Conservation (phyloP, 257 asterid species). For the Thymus quinquecostatus region DNA sequence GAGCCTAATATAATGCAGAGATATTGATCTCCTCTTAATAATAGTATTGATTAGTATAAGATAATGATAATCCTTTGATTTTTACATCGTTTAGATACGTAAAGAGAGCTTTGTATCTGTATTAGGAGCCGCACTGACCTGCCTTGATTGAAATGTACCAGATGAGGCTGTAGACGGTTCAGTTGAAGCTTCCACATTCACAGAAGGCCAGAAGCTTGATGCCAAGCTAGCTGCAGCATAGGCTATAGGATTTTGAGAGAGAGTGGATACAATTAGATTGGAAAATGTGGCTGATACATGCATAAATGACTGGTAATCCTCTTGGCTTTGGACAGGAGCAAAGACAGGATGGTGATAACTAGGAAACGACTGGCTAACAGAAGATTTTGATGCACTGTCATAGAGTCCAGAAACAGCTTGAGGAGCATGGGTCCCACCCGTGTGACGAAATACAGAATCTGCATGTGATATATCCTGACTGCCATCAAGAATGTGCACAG, state of each 20-base stretch:
- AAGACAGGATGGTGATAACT: conserved; percentile 60
- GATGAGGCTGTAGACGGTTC: conserved; percentile 40
- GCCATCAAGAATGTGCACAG: conserved; percentile 91
- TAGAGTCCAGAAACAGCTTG: conserved; percentile 53
- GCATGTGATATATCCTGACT: conserved; percentile 43
- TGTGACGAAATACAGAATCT: conserved; percentile 49
- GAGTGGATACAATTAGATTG: conserved; percentile 72
- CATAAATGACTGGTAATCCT: conserved; percentile 61
- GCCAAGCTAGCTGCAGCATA: conserved; percentile 95
- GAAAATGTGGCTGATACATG: conserved; percentile 74
- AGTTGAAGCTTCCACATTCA: conserved; percentile 50
- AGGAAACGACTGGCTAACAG: conserved; percentile 60
- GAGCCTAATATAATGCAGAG: too few relatives aligned
- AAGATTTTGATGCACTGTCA: conserved; percentile 52
- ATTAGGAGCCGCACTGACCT: conserved; percentile 60
- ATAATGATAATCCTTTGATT: too few relatives aligned
- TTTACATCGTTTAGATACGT: too few relatives aligned
- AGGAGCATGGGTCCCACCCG: conserved; percentile 48
- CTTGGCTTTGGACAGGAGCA: conserved; percentile 62
- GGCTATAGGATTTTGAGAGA: conserved; percentile 86
- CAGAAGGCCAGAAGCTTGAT: conserved; percentile 71
- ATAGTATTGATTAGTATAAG: too few relatives aligned
- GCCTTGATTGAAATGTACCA: conserved; percentile 48
- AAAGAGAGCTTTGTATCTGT: too few relatives aligned
- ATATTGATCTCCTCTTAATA: too few relatives aligned